Evolutionary conservation across 805 yeast genomes (phyloP).

Genomic region (Candida palmyrensis): DNA sequence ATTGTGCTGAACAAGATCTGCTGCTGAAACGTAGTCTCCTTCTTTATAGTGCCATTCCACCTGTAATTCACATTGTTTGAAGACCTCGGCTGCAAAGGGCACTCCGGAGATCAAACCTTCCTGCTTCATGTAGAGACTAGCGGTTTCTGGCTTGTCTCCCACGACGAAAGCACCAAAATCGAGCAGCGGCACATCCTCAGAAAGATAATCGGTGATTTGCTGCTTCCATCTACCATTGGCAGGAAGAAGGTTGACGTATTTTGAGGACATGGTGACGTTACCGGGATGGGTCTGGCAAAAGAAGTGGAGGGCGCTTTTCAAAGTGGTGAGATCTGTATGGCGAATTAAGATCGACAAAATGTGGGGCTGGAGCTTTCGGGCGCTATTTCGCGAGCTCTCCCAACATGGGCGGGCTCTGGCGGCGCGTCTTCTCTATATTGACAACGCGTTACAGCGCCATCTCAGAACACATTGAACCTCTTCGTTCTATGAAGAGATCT

Average conservation of each 20-base stretch:
- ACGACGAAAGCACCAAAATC: conserved; percentile 95
- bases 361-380: not conserved
- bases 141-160: conserved; percentile 67
- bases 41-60: conserved; percentile 74
- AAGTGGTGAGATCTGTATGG: not conserved
- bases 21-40: conserved; percentile 44
- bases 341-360: not conserved
- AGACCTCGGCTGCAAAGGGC: conserved; percentile 86
- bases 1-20: conserved; percentile 40
- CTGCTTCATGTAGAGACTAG: conserved; percentile 77
- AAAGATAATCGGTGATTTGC: conserved; percentile 67
- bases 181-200: conserved; percentile 89
- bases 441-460: too few species aligned
- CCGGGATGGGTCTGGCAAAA: conserved; percentile 2
- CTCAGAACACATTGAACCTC: too few species aligned
- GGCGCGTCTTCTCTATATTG: too few species aligned
- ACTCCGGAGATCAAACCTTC: conserved; percentile 78
- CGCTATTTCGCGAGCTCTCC: too few species aligned
- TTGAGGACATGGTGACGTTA: not conserved
- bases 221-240: conserved; percentile 76
- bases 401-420: too few species aligned
- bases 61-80: conserved; percentile 62
- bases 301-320: not conserved
- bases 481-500: too few species aligned
- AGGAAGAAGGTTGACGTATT: conserved; percentile 59